Evolutionary conservation across 305 asterid genomes (phyloP).

Genomic region (Solanum chacoense): DNA sequence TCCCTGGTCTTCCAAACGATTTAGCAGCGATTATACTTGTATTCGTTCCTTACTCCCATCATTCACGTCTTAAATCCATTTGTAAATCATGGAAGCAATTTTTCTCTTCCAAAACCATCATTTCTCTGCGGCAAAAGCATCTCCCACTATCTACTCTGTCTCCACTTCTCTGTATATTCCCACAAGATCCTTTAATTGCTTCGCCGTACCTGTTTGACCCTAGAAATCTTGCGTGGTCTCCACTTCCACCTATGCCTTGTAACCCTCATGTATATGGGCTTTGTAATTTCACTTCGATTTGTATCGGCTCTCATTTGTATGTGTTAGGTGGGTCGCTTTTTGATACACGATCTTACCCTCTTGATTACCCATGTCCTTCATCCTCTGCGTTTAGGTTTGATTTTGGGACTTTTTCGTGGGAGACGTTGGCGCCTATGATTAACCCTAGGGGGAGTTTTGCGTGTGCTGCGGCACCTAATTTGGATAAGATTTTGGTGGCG

Average conservation of each 20-base stretch:
- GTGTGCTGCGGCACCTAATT: conserved; percentile 47
- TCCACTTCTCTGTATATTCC: conserved; percentile 65
- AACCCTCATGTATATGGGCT: conserved; percentile 77
- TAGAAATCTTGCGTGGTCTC: conserved; percentile 49
- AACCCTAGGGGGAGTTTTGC: conserved; percentile 90
- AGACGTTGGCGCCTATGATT: conserved; percentile 58
- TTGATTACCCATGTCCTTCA: conserved; percentile 70
- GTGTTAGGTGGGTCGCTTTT: conserved; percentile 82
- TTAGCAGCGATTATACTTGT: conserved; percentile 58
- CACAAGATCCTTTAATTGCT: conserved; percentile 67
- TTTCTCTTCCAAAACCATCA: conserved; percentile 52
- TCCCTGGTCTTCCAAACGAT: conserved; percentile 81
- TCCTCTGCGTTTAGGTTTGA: conserved; percentile 49
- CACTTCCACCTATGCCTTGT: conserved; percentile 82
- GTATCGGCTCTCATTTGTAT: conserved; percentile 52
- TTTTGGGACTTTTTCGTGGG: conserved; percentile 45
- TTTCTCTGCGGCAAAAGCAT: conserved; percentile 43
- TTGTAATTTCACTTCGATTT: conserved; percentile 56
- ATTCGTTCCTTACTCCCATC: conserved; percentile 61
- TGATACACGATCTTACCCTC: conserved; percentile 72
- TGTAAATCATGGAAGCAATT: conserved; percentile 70
- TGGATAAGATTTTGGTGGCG: conserved; percentile 68
- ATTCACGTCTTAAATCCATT: conserved; percentile 57
- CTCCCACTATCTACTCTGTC: conserved; percentile 28
- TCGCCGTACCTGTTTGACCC: conserved; percentile 75